Percentiles rank a stretch among this genome's conserved stretches.
These are phyloP conservation scores for Adansonia rubrostipa DNA, from an alignment of 441 rosid species.

Conservation along the genomic window DNA sequence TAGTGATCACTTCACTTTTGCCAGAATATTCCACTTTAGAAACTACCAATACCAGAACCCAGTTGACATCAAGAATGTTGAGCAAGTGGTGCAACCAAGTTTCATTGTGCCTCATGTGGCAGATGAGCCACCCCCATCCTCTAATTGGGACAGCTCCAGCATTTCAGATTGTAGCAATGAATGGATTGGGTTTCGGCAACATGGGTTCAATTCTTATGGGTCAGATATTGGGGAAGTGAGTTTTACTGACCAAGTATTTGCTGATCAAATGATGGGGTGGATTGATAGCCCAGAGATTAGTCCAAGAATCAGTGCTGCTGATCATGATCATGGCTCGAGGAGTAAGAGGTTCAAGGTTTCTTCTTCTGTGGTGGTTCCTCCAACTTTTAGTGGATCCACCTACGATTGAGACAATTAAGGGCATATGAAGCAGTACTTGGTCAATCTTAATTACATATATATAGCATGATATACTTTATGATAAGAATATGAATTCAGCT, in stretches of 20 bases:
- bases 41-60: constrained; percentile 44
- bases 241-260: constrained; percentile 30
- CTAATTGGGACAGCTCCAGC: constrained; percentile 55
- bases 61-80: constrained; percentile 50
- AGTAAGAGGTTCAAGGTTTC: constrained; percentile 69
- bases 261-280: constrained; percentile 47
- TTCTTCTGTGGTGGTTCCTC: constrained; percentile 66
- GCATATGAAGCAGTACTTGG: background rate
- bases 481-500: constrained; percentile 7
- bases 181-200: constrained; percentile 54
- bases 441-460: background rate
- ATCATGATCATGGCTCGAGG: constrained; percentile 42
- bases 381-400: constrained; percentile 49
- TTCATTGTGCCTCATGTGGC: constrained; percentile 51
- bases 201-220: constrained; percentile 58
- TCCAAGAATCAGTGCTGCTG: constrained; percentile 19
- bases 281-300: constrained; percentile 53
- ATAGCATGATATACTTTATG: background rate
- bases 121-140: constrained; percentile 32
- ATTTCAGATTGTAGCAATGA: constrained; percentile 60
- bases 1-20: constrained; percentile 70
- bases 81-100: constrained; percentile 68
- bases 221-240: constrained; percentile 48
- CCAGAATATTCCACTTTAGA: constrained; percentile 59
- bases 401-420: constrained; percentile 21